Evolutionary conservation across 139 green algal species (phyloP).

Genomic region (Micromonas pusilla): DNA sequence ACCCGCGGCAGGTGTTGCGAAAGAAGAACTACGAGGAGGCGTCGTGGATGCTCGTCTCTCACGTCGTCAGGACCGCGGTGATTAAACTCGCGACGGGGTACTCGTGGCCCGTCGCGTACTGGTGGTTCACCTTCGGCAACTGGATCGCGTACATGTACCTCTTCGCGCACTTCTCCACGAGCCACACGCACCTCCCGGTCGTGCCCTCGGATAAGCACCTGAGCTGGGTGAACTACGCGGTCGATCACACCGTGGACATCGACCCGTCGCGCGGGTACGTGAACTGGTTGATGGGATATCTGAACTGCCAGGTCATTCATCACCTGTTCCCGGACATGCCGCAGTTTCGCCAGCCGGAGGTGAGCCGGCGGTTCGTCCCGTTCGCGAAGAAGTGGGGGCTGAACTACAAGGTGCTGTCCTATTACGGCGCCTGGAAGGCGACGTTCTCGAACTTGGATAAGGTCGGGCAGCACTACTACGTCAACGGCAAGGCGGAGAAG

Average conservation of each 20-base stretch:
- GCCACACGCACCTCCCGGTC: slow-evolving; percentile 32
- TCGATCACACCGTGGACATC: slow-evolving; percentile 34
- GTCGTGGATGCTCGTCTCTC: slow-evolving; percentile 16
- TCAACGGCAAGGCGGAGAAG: slow-evolving; percentile 7
- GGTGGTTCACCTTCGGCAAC: not conserved
- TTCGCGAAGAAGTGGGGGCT: slow-evolving; percentile 29
- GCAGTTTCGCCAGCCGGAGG: slow-evolving; percentile 32
- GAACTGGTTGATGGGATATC: slow-evolving; percentile 51
- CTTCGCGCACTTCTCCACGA: slow-evolving; percentile 34
- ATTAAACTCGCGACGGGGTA: not conserved
- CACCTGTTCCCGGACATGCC: slow-evolving; percentile 50
- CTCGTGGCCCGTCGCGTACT: not conserved
- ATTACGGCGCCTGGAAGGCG: slow-evolving; percentile 29
- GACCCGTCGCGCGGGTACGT: slow-evolving; percentile 11
- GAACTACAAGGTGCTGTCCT: slow-evolving; percentile 28
- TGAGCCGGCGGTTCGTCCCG: not conserved
- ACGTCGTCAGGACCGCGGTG: slow-evolving; percentile 13
- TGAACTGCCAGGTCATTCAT: slow-evolving; percentile 58
- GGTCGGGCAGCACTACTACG: slow-evolving; percentile 29
- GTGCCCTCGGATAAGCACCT: slow-evolving; percentile 17
- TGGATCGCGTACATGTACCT: slow-evolving; percentile 27
- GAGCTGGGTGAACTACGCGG: slow-evolving; percentile 31
- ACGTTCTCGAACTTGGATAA: slow-evolving; percentile 33
- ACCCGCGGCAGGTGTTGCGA: slow-evolving; percentile 22
- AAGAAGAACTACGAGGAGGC: slow-evolving; percentile 29